Percentiles rank a stretch among this genome's conserved stretches.
These are phyloP conservation scores for Funneliformis mosseae DNA, from an alignment of 192 early-diverging fungal species.

Conservation along the genomic window DNA sequence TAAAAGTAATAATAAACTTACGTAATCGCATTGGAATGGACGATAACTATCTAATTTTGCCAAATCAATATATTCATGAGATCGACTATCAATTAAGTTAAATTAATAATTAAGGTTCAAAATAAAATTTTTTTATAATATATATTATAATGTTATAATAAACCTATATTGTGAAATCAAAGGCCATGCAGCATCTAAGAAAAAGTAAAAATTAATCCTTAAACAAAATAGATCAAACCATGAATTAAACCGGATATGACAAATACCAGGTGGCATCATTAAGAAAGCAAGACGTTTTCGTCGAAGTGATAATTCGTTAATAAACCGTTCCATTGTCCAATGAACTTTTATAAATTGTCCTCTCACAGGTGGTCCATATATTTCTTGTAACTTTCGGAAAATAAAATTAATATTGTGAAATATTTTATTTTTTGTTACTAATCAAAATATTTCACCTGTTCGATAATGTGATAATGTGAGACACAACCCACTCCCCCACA, in stretches of 20 bases:
- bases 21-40: constrained; percentile 50
- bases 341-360: constrained; percentile 54
- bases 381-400: constrained; percentile 49
- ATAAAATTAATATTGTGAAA: not conserved
- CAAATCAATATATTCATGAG: constrained; percentile 49
- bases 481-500: constrained; percentile 51
- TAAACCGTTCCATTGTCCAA: constrained; percentile 62
- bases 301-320: constrained; percentile 56
- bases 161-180: constrained; percentile 72
- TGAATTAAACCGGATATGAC: not conserved
- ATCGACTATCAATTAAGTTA: constrained; percentile 33
- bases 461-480: constrained; percentile 57
- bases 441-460: constrained; percentile 43
- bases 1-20: constrained; percentile 25
- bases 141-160: constrained; percentile 48
- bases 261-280: constrained; percentile 57
- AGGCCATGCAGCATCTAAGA: constrained; percentile 74
- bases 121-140: not conserved
- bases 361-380: constrained; percentile 53
- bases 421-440: not conserved
- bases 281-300: constrained; percentile 51
- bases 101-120: not conserved
- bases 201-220: not conserved
- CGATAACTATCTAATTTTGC: constrained; percentile 41
- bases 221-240: not conserved